Conservation (phyloP, 495 filamentous ascomycete species). For the Extremus antarcticus region DNA sequence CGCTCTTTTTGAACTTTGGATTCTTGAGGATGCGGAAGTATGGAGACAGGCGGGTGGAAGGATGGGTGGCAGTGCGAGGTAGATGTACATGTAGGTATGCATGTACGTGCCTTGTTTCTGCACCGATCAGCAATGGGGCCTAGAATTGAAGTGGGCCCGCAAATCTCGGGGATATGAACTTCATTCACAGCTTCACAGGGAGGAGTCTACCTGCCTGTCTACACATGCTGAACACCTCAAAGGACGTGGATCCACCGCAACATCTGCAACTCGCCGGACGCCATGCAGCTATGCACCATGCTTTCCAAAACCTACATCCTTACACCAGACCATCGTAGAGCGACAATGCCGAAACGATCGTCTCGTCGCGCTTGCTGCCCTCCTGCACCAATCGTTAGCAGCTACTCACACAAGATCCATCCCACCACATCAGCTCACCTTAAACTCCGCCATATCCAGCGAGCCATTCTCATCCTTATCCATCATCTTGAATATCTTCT, state of each 20-base stretch:
- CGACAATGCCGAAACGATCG: conserved; percentile 94
- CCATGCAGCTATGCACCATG: not conserved
- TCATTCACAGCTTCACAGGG: too few relatives aligned
- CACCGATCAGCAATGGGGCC: too few relatives aligned
- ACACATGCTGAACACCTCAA: not conserved
- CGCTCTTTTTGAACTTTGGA: too few relatives aligned
- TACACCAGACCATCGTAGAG: conserved; percentile 91
- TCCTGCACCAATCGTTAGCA: conserved; percentile 36
- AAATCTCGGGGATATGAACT: too few relatives aligned
- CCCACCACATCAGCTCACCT: conserved; percentile 28
- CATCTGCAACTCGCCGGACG: not conserved
- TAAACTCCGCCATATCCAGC: conserved; percentile 91
- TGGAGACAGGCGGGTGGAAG: too few relatives aligned
- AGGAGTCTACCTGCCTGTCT: not conserved
- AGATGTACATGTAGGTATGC: too few relatives aligned
- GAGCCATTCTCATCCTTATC: conserved; percentile 98
- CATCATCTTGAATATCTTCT: conserved; percentile 99
- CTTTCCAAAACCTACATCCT: not conserved
- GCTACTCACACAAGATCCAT: not conserved
- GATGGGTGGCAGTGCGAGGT: too few relatives aligned
- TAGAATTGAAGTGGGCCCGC: too few relatives aligned
- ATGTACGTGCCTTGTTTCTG: too few relatives aligned
- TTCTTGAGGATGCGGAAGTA: too few relatives aligned
- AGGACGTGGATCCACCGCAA: not conserved
- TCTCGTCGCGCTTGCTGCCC: conserved; percentile 95